Base-by-base conservation (phyloP, 2,329 filamentous ascomycete species). In the Pseudogymnoascus sp. region DNA sequence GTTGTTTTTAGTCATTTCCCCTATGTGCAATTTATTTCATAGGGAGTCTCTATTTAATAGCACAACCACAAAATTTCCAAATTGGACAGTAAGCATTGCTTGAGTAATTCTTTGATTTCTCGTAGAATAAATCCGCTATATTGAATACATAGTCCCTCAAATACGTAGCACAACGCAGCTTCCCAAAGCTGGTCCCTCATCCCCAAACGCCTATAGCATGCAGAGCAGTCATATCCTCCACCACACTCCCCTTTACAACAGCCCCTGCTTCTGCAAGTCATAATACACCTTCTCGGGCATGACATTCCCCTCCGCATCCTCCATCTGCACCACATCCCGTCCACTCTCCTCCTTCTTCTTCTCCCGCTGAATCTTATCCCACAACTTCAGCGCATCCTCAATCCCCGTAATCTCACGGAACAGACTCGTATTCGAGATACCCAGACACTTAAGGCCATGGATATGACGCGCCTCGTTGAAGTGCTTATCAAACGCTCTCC, bases 251-350 rank as follows among this genome's bases (percentile, higher is more conserved):
- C 22, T 63, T 63, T 72, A 95, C 68, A 96, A 78, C 72, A 96
- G 80, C 35, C 93, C 93, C 74, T 96, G 91, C 78, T 96, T 96
- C 76, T 91, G 89, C 76, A 98, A 78, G 82, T 99, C 95, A 68
- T 93, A 88, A 75, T 97, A 99, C 62, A 99, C 93, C 82, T 96
- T 96, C 78, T 97, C 92, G 0, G 96, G 95, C 95, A 99, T 99
- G 63, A 99, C 95, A 72, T 99, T 98, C 56, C 95, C 95, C 74
- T 96, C 90, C 0, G 86, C 90, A 75, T 99, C 95, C 80, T 99
- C 95, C 95, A 99, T 99, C 80, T 99, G 92, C 60, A 98, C 91
- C 8, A 99, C 85, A 60, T 60, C 56, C 28, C 35, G 6, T 65
- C 89, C 91, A 40, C 93, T 91, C 50, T 89, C 89, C 66, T 88